These are phyloP conservation scores for Tolypocladium paradoxum DNA, from an alignment of 2,329 filamentous ascomycete species.

Conservation along the genomic window DNA sequence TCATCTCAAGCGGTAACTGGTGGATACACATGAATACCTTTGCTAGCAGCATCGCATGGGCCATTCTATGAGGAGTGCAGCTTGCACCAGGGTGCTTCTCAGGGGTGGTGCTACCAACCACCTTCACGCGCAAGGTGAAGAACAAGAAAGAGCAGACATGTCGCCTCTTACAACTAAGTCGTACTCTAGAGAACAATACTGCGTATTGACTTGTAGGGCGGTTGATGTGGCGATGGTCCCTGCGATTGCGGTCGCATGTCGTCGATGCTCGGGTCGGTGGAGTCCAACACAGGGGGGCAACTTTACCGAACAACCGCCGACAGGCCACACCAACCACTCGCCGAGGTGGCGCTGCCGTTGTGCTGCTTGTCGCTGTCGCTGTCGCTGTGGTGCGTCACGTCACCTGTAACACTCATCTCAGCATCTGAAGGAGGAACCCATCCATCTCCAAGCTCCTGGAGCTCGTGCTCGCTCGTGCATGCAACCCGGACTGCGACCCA, in stretches of 20 bases:
- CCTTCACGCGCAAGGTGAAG: not conserved
- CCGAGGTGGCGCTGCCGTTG: not conserved
- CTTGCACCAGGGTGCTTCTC: too few relatives aligned
- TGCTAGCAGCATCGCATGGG: too few relatives aligned
- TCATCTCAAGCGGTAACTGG: too few relatives aligned
- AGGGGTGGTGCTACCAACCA: too few relatives aligned
- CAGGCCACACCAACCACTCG: not conserved
- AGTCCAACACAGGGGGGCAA: not conserved
- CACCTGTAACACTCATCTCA: not conserved
- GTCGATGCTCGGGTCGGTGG: too few relatives aligned
- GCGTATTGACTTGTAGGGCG: not conserved
- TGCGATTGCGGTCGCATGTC: too few relatives aligned
- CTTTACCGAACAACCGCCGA: not conserved
- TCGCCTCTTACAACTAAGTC: not conserved
- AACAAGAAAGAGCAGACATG: not conserved
- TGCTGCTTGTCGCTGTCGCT: not conserved
- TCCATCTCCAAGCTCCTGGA: not conserved
- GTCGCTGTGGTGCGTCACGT: not conserved
- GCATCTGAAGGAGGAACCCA: not conserved
- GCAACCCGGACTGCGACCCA: constrained; percentile 39
- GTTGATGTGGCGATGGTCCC: too few relatives aligned
- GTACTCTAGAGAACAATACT: not conserved
- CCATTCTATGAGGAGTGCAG: too few relatives aligned
- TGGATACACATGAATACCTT: too few relatives aligned
- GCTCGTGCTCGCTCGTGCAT: constrained; percentile 23